Base-by-base conservation (phyloP, 78 protist species). In the Ministeria vibrans region DNA sequence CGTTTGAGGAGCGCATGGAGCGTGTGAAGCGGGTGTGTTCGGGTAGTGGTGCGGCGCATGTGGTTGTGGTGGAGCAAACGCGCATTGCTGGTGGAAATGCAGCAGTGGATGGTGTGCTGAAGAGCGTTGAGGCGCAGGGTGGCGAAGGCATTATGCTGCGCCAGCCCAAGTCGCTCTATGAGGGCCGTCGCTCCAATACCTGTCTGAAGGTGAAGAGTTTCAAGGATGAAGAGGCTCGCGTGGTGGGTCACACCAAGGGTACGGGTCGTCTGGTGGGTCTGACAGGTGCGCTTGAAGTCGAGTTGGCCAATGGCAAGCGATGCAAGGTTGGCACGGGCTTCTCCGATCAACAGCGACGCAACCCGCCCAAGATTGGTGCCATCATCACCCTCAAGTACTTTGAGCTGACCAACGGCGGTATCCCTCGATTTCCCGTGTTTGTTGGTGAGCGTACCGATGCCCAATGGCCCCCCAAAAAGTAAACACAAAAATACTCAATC, bases 111-210 rank as follows among this genome's bases (percentile, higher is more conserved):
- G 22, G 77, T n/a, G 30, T 46, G 51, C 77, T 83, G 25, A 1
- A 53, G 55, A 43, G 49, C 2, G 69, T 85, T 0, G 64, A 66
- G 43, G 51, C 2, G n/a, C 15, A 39, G 51, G 80, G 82, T 0
- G 88, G 88, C 30, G 87, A 83, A 43, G 87, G 87, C 39, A 32
- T 85, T 39, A 85, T 85, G 88, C 83, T 85, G 41, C 83, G 88
- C 49, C 0, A 85, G 80, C 81, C 88, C 2, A 61, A 74, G 9
- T 71, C 80, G 32, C 0, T 0, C 30, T 85, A 85, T 64, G 84
- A 59, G n/a, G 20, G 53, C 42, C 18, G 42, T 25, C 72, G 88
- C 27, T 43, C 80, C 23, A 0, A 0, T 5, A 80, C 84, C 1
- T 80, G 79, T n/a, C 79, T 79, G 28, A 85, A 85, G 66, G 80